Evolutionary conservation across 257 asterid genomes (phyloP).

Genomic region (Rauvolfia tetraphylla): DNA sequence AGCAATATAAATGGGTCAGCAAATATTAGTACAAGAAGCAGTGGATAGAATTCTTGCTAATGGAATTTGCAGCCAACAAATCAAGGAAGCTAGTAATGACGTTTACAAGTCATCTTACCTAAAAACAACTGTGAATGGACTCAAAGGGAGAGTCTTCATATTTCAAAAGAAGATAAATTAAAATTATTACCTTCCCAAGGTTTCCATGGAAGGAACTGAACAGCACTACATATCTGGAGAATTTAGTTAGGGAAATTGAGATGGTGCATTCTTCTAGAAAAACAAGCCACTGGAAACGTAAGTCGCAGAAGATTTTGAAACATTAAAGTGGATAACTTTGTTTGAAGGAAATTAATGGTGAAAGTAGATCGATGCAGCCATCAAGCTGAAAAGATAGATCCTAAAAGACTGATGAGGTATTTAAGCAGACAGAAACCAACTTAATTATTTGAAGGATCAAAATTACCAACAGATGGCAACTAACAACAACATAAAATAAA

Average conservation of each 20-base stretch:
- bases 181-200: constrained; percentile 80
- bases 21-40: neutral
- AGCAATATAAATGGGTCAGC: neutral
- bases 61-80: neutral
- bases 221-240: constrained; percentile 84
- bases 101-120: neutral
- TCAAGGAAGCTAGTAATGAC: neutral
- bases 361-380: neutral
- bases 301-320: too few species aligned
- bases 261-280: constrained; percentile 1
- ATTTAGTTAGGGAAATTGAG: constrained; percentile 28
- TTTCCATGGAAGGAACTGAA: constrained; percentile 94
- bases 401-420: neutral
- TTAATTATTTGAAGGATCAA: neutral
- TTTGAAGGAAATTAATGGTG: neutral
- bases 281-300: neutral
- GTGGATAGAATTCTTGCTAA: neutral
- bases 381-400: neutral
- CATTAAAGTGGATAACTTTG: neutral
- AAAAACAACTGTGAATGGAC: neutral
- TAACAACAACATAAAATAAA: neutral
- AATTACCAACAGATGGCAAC: neutral
- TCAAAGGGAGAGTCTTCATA: neutral
- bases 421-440: neutral
- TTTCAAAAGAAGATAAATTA: neutral